A percentile compares a stretch with the other conserved stretches of the same genome.
Conservation (phyloP, 1,284 basidiomycete genomes). For the Microstroma glucosiphilum region DNA sequence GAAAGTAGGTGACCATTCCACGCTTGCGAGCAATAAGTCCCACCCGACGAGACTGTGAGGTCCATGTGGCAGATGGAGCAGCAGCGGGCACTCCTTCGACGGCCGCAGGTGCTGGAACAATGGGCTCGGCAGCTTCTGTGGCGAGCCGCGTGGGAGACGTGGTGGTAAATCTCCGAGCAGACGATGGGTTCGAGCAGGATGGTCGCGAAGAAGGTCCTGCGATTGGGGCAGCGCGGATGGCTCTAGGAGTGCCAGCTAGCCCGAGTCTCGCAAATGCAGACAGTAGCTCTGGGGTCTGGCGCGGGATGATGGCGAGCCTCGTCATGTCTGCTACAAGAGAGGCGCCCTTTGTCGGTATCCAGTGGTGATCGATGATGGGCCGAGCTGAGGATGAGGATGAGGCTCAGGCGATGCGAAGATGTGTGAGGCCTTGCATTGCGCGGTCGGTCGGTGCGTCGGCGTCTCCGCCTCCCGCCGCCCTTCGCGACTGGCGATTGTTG, state of each 20-base stretch:
- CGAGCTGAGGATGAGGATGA: no score
- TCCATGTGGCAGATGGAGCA: conserved; percentile 57
- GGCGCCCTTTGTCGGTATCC: no score
- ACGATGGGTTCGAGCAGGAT: not conserved
- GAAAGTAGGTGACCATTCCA: conserved; percentile 92
- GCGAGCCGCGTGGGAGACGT: not conserved
- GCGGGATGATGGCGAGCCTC: no score
- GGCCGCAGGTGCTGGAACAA: not conserved
- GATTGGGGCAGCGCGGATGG: not conserved
- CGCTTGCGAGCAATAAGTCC: conserved; percentile 90
- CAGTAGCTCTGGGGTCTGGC: not conserved
- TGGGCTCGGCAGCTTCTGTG: not conserved
- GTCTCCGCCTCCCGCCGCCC: no score
- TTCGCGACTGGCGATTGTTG: no score
- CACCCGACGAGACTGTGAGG: conserved; percentile 71
- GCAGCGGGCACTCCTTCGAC: not conserved
- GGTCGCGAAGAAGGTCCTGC: not conserved
- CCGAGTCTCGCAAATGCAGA: not conserved
- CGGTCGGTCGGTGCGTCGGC: no score
- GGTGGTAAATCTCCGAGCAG: conserved; percentile 2
- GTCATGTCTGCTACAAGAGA: no score
- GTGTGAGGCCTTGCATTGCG: no score
- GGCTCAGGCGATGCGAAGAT: no score
- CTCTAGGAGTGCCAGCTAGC: not conserved
- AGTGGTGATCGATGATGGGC: no score